phyloP scores from a whole-genome alignment of 1,139 yeast species.

The Taiozyma sp. region DNA sequence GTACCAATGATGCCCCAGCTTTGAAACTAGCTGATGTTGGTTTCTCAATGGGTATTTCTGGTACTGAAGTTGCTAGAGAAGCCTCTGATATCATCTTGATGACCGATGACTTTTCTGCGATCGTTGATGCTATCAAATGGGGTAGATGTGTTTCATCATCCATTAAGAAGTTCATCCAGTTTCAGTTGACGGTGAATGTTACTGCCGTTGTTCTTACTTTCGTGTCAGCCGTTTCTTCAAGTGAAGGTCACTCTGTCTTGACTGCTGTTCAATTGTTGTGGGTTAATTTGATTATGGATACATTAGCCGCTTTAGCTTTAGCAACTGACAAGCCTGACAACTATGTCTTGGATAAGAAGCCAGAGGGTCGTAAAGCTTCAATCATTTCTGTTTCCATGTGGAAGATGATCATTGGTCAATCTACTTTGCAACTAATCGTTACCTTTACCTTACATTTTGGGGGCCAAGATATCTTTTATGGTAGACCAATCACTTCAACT shows the following conservation, averaged over 20 bases:
- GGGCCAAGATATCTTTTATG: constrained; percentile 57
- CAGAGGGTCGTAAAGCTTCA: constrained; percentile 78
- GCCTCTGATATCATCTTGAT: constrained; percentile 91
- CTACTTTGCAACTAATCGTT: constrained; percentile 66
- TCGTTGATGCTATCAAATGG: constrained; percentile 98
- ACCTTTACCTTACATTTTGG: constrained; percentile 80
- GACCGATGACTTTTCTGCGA: constrained; percentile 94
- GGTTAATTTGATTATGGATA: constrained; percentile 98
- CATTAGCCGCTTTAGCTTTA: constrained; percentile 89
- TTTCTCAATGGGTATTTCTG: constrained; percentile 89
- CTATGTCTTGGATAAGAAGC: constrained; percentile 69
- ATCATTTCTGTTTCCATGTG: constrained; percentile 90
- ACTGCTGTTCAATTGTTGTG: constrained; percentile 96
- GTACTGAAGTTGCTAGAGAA: constrained; percentile 93
- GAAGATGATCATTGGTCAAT: constrained; percentile 96
- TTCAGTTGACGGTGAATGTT: constrained; percentile 91
- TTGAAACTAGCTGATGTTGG: constrained; percentile 89
- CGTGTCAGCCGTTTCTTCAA: constrained; percentile 84
- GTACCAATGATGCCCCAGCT: constrained; percentile 96
- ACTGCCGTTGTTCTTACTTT: constrained; percentile 94
- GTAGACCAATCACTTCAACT: constrained; percentile 34
- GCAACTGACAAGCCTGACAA: constrained; percentile 97
- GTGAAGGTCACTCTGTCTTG: constrained; percentile 75
- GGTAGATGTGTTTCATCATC: constrained; percentile 96
- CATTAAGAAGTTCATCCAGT: constrained; percentile 91